A percentile compares a stretch with the other conserved stretches of the same genome.
phyloP scores from a whole-genome alignment of 2,329 filamentous ascomycete species.

The Fusarium torreyae region DNA sequence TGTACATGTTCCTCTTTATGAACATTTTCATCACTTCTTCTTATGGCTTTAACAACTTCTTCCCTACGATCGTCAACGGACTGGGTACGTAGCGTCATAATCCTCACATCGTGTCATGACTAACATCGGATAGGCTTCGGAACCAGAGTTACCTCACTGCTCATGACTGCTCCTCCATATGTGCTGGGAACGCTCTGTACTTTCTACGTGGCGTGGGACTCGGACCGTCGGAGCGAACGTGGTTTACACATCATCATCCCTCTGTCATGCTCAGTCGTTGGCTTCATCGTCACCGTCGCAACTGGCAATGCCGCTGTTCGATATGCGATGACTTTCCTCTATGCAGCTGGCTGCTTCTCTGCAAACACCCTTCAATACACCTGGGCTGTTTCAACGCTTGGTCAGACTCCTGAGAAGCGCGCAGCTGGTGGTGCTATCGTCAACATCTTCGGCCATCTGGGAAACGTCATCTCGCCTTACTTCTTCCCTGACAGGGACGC shows the following conservation, averaged over 20 bases:
- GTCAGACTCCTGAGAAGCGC: slow-evolving; percentile 57
- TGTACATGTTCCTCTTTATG: slow-evolving; percentile 43
- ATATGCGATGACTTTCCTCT: slow-evolving; percentile 47
- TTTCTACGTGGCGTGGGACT: slow-evolving; percentile 72
- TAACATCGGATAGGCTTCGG: slow-evolving; percentile 56
- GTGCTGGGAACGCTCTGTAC: slow-evolving; percentile 69
- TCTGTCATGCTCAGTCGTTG: slow-evolving; percentile 66
- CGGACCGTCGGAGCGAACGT: slow-evolving; percentile 73
- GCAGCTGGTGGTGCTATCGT: slow-evolving; percentile 55
- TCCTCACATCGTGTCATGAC: rapidly evolving
- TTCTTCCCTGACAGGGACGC: slow-evolving; percentile 53
- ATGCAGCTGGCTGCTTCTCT: slow-evolving; percentile 41
- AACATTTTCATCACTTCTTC: slow-evolving; percentile 47
- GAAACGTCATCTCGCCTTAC: slow-evolving; percentile 59
- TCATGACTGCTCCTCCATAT: slow-evolving; percentile 72
- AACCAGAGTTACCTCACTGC: slow-evolving; percentile 64
- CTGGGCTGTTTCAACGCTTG: slow-evolving; percentile 55
- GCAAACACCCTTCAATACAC: slow-evolving; percentile 55
- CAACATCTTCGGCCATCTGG: slow-evolving; percentile 56
- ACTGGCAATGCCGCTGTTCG: slow-evolving; percentile 58
- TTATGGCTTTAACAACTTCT: slow-evolving; percentile 56
- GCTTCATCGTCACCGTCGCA: slow-evolving; percentile 72
- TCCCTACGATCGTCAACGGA: slow-evolving; percentile 68
- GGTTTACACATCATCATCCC: slow-evolving; percentile 72
- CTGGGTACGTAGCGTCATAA: slow-evolving; percentile 56